Evolutionary conservation across 306 rosid genomes (phyloP), one percentile per base, ranked within the genome.

Genomic region (Vigna trinervia): DNA sequence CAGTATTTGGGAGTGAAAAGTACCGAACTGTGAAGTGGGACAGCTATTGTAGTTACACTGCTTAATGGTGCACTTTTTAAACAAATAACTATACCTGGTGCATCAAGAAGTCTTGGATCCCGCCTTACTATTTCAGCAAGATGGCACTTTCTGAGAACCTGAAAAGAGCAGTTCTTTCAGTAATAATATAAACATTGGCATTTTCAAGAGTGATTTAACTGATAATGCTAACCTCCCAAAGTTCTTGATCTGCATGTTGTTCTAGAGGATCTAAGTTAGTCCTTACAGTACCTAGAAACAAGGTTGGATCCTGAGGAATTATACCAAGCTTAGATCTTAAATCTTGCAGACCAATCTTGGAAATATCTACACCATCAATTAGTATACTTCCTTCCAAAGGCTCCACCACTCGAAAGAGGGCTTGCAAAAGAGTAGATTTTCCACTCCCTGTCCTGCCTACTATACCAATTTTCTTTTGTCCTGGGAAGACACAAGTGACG

Each of bases 401-500:
- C 81, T 93, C 93, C 32, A 93, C 92, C 11, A 89, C 86, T 53
- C 92, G 80, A 65, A 91, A 93, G 17, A 88, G 96, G n/a, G 96
- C 91, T 85, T 91, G 97, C 72, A 91, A 79, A 81, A 93, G 69
- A 34, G 98, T 93, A 34, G 96, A 93, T 83, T 91, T 93, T 54
- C 97, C 98, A 52, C 97, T 91, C 39, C 97, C 94, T 5, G 97
- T 93, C 81, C 97, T 82, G 5, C 98, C 98, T 64, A 89, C 96
- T 66, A 93, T 73, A 63, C 90, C 98, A 43, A 88, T 88, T 63
- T 89, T 93, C 87, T 84, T 89, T 23, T 62, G 76, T 74, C 87
- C 90, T 0, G 87, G 93, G 80, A 93, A 91, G 69, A 87, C 74
- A 73, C 96, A 91, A 60, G 90, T 84, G 73, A 93, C 76, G 26